Base-by-base conservation (phyloP, 179 eudicot species). In the Drosera spatulata region DNA sequence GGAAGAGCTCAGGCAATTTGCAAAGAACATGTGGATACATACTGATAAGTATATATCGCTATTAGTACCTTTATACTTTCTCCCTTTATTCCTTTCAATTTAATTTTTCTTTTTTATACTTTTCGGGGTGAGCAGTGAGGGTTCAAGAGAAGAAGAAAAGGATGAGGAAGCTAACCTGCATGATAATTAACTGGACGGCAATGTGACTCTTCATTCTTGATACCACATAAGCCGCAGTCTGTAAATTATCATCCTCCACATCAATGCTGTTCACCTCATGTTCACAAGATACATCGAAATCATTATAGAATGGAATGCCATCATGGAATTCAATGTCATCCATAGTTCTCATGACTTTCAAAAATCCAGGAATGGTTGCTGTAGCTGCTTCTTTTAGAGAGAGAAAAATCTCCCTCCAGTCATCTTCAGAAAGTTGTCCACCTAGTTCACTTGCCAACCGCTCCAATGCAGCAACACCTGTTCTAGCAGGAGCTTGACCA, bases 121-220 rank as follows among this genome's bases (percentile, higher is more conserved):
- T 22, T 22, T 22, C 33, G 33, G 33, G 33, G 33, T 22, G 33
- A 22, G 33, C 33, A 22, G 11, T 41, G 10, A 3, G 11, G 33
- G 37, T 6, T 10, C 39, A 39, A 6, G 22, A n/a, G 47, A 8
- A 37, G 8, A 43, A 9, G 15, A 62, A 64, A 45, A 60, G 56
- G 73, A 56, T n/a, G 56, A 72, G 7, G 49, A 47, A 55, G 39
- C 53, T 55, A 56, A 93, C 99, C 99, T 94, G 99, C 63, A 85
- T 61, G 62, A 94, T 79, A 73, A 85, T 86, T 58, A 94, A 73
- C 66, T 86, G 97, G 59, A 85, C 69, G 11, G 95, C 72, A 58
- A 94, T 79, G 69, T 94, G 91, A 59, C 77, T 71, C 72, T 87
- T 94, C 80, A 90, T 79, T 75, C 97, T 85, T 66, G 95, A 85